Evolutionary conservation across 176 grass and related monocot species (phyloP), one percentile per base, ranked within the genome.

Genomic region (Lolium multiflorum): DNA sequence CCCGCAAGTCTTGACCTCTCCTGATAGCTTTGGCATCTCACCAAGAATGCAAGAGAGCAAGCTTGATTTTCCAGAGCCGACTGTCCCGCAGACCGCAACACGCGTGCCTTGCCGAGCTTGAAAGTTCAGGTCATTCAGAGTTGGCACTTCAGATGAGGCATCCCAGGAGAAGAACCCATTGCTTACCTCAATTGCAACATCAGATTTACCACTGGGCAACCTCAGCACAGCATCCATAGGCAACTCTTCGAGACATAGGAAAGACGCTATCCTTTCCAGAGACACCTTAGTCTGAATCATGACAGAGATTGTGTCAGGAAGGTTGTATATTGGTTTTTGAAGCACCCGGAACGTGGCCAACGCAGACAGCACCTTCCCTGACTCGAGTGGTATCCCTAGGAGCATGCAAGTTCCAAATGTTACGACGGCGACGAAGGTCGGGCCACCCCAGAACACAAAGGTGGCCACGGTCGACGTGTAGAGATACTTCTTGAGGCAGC

Each of bases 181-280:
- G 54, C 7, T 86, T 28, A 90, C 83, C 62, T 82, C 88, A 77
- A 90, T 86, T 78, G 88, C 88, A 82, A 82, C 72, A 86, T 82
- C 63, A 3, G 88, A 90, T 44, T 21, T 87, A 26, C 78, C 85
- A 57, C 37, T 82, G 66, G 78, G 47, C 4, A 82, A 11, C 58
- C 59, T 87, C 58, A 67, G 58, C 35, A 87, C 79, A 56, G 85
- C 78, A 87, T 82, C 70, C 25, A 48, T 82, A 0, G 85, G 85
- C 58, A 87, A 31, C 12, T 87, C 85, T 70, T 87, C 70, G 2
- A 87, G 70, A 10, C 85, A 81, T 15, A 87, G 59, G 37, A 87
- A 87, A 7, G 85, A 82, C 66, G 85, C 85, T 56, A 87, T 87
- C 70, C 85, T 82, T 58, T 87, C 85, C n/a, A 87, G 85, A 56